Evolutionary conservation across 352 stramenopile genomes (phyloP), one percentile per base, ranked within the genome.

Genomic region (Phytophthora kernoviae): DNA sequence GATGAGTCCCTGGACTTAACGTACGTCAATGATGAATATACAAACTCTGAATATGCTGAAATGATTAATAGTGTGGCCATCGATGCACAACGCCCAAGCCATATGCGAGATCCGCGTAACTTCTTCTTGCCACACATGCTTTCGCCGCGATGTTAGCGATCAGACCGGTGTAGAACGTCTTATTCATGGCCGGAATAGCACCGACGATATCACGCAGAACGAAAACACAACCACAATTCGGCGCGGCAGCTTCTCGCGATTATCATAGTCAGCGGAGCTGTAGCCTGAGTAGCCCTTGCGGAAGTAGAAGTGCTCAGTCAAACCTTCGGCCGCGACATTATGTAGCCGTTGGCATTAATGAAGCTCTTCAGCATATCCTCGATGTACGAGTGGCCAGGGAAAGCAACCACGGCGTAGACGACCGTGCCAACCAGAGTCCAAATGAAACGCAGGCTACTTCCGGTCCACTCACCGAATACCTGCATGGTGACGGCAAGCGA

Each of bases 331-430:
- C 4, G 73, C 58, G 73, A 72, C 39, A 75, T 56, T 68, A 68
- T 78, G 58, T 81, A 81, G 52, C 54, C 68, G 63, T 78, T 81
- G 68, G 78, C 42, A 61, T 78, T 81, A 68, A 81, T 81, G 32
- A 81, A 81, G 61, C 78, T 81, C 32, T 81, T 58, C 12, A 81
- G 58, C 39, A 81, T 61, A 34, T 42, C 40, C 45, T 81, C 72
- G 18, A 81, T 78, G 52, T 81, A 54, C 32, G 58, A 64, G 62
- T 78, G 78, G 27, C 68, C 68, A 0, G 65, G 60, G 34, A 81
- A 66, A 14, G 72, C 72, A 10, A 81, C 48, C n/a, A 52, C 60
- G 9, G 60, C 54, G 52, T 81, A 78, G 51, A 81, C 60, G 51
- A 81, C 30, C 0, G 72, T 49, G 43, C 61, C 72, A 0, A 81